Evolutionary conservation across 495 filamentous ascomycete genomes (phyloP).

Genomic region (Penicillium lividum): DNA sequence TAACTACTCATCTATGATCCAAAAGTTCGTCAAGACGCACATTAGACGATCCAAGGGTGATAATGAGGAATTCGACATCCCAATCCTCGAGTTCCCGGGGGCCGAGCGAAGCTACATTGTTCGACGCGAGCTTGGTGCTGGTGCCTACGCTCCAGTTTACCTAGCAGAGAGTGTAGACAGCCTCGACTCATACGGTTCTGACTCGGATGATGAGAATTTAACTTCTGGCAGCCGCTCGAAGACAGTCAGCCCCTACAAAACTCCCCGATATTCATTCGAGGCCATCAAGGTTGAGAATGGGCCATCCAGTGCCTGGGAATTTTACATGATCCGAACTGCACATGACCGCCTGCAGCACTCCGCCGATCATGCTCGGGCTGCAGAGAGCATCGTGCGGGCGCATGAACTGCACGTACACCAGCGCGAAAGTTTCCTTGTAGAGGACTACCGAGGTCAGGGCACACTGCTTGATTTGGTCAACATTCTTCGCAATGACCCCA

Average conservation of each 20-base stretch:
- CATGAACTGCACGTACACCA: constrained; percentile 87
- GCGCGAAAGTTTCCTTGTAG: constrained; percentile 82
- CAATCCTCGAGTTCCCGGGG: constrained; percentile 66
- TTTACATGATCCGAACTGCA: constrained; percentile 87
- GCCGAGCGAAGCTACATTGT: constrained; percentile 66
- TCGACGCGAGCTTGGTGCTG: constrained; percentile 85
- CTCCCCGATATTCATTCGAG: constrained; percentile 60
- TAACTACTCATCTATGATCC: constrained; percentile 70
- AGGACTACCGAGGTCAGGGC: constrained; percentile 86
- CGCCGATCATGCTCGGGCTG: constrained; percentile 51
- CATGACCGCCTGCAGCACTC: constrained; percentile 66
- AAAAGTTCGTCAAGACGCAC: constrained; percentile 70
- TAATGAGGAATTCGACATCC: constrained; percentile 57
- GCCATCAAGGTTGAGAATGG: constrained; percentile 88
- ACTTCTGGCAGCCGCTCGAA: constrained; percentile 22
- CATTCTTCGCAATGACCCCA: constrained; percentile 66
- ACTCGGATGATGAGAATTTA: constrained; percentile 48
- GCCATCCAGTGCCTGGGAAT: constrained; percentile 89
- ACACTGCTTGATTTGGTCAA: constrained; percentile 94
- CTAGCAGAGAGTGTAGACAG: constrained; percentile 72
- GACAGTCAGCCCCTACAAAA: constrained; percentile 23
- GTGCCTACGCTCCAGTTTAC: constrained; percentile 94
- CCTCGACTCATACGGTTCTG: constrained; percentile 37
- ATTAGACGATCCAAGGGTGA: constrained; percentile 60
- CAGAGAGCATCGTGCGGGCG: constrained; percentile 73